phyloP scores from a whole-genome alignment of 805 yeast species.

The Metschnikowia matae region DNA sequence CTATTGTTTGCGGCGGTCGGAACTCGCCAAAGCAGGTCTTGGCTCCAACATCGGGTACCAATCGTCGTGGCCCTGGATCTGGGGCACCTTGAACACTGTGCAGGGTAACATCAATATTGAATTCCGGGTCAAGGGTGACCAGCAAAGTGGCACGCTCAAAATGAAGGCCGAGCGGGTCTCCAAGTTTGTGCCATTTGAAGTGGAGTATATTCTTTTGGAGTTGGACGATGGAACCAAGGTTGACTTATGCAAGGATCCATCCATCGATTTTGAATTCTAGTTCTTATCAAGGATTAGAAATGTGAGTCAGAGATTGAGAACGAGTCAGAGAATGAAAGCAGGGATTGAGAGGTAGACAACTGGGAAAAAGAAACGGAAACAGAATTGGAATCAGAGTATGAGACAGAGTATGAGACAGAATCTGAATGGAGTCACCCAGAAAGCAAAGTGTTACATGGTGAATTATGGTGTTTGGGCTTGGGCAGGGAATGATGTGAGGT shows the following conservation, averaged over 20 bases:
- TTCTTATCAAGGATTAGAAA: no score
- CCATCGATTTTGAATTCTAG: constrained; percentile 26
- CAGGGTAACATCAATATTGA: constrained; percentile 72
- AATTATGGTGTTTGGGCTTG: no score
- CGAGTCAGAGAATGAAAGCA: no score
- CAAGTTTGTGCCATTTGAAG: constrained; percentile 44
- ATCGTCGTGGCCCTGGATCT: constrained; percentile 82
- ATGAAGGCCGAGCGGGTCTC: constrained; percentile 70
- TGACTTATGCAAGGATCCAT: constrained; percentile 29
- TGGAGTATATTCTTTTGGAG: constrained; percentile 30
- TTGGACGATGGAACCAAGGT: constrained; percentile 19
- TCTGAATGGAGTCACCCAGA: no score
- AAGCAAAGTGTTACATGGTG: no score
- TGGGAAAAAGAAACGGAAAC: no score
- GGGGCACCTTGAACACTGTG: constrained; percentile 80
- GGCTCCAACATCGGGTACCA: constrained; percentile 77
- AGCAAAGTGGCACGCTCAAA: constrained; percentile 48
- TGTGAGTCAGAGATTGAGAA: no score
- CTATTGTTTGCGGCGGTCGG: constrained; percentile 77
- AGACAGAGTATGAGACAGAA: no score
- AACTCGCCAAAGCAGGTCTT: constrained; percentile 52
- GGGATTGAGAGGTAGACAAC: no score
- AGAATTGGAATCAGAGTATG: no score
- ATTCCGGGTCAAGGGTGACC: constrained; percentile 68
- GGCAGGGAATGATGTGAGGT: no score